Evolutionary conservation across 495 filamentous ascomycete species (phyloP).

Genomic region (Xylaria acuta): DNA sequence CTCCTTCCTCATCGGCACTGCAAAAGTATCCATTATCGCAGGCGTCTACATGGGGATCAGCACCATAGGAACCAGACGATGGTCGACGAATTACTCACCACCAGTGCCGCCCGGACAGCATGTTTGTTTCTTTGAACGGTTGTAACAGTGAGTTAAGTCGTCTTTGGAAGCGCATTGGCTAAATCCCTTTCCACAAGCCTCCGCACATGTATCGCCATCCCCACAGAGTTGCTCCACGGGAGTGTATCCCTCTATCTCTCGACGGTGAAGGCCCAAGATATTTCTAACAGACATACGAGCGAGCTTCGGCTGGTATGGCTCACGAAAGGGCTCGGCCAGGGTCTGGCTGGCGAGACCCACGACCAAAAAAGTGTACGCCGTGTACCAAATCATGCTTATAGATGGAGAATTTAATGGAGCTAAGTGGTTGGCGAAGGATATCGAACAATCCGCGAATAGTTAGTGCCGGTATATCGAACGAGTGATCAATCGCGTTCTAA

Average conservation of each 20-base stretch:
- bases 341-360: conserved; percentile 47
- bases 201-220: conserved; percentile 50
- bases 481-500: conserved; percentile 16
- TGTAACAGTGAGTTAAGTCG: conserved; percentile 52
- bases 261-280: conserved; percentile 50
- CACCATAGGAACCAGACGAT: background rate
- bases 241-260: conserved; percentile 48
- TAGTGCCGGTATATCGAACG: background rate
- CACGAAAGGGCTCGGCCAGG: conserved; percentile 45
- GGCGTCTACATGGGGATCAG: conserved; percentile 46
- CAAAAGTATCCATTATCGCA: conserved; percentile 58
- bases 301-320: conserved; percentile 49
- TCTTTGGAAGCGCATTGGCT: conserved; percentile 48
- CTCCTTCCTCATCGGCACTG: conserved; percentile 43
- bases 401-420: background rate
- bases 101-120: conserved; percentile 54
- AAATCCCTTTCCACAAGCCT: conserved; percentile 56
- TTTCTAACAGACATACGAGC: conserved; percentile 48
- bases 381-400: conserved; percentile 3
- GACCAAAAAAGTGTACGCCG: conserved; percentile 39
- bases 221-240: conserved; percentile 50
- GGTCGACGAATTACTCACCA: conserved; percentile 41
- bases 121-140: conserved; percentile 46
- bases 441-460: background rate
- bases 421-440: conserved; percentile 1